These are phyloP conservation scores for Dioscorea dumetorum DNA, from an alignment of 106 monocot species.

Conservation along the genomic window DNA sequence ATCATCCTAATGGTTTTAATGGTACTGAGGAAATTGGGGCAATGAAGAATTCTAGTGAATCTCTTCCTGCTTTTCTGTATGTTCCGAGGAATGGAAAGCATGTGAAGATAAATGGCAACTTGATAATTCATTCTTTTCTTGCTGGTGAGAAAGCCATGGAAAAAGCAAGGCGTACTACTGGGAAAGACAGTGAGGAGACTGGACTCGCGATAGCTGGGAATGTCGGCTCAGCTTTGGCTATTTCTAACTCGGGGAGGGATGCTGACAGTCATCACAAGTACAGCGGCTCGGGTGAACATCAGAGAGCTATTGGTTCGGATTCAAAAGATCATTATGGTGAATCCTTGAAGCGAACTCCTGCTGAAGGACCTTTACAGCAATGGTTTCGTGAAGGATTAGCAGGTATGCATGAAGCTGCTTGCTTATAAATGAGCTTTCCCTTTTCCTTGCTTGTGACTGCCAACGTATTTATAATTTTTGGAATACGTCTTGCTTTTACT, in stretches of 20 bases:
- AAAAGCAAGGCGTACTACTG: constrained; percentile 5
- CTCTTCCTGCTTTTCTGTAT: constrained; percentile 70
- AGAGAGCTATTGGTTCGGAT: constrained; percentile 26
- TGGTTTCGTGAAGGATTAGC: constrained; percentile 94
- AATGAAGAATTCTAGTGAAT: constrained; percentile 44
- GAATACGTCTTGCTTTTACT: no score
- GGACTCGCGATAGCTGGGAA: constrained; percentile 50
- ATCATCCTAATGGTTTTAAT: constrained; percentile 10
- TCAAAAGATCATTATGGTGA: constrained; percentile 26
- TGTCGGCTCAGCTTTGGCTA: constrained; percentile 33
- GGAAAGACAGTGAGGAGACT: constrained; percentile 38
- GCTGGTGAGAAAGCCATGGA: constrained; percentile 68
- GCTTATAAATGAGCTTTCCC: no score
- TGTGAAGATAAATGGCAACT: constrained; percentile 91
- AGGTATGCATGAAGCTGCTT: constrained; percentile 29
- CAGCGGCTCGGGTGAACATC: constrained; percentile 30
- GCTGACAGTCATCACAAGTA: constrained; percentile 26
- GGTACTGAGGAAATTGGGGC: constrained; percentile 14
- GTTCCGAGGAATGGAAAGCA: constrained; percentile 90
- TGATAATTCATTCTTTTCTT: constrained; percentile 90
- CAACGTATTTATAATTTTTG: no score
- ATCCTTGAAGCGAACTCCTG: constrained; percentile 26
- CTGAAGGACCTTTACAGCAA: constrained; percentile 66
- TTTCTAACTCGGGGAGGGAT: constrained; percentile 27
- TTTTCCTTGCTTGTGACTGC: no score